phyloP scores from a whole-genome alignment of 208 protist species.

The Wallacemonas sp. region DNA sequence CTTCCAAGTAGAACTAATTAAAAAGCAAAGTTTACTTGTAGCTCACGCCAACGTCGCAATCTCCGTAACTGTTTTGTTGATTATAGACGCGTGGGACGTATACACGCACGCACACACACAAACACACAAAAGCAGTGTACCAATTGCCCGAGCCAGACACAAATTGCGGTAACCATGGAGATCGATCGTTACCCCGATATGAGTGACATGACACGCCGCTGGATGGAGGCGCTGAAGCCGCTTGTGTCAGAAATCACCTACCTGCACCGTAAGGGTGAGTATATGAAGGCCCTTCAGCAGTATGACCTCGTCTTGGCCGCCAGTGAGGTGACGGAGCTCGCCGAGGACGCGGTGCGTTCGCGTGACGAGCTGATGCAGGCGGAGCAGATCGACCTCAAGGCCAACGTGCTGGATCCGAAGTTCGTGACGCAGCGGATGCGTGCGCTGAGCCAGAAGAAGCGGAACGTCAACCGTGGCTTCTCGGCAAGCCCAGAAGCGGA shows the following conservation, averaged over 20 bases:
- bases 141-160: no score
- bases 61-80: no score
- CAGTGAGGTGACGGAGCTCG: slow-evolving; percentile 34
- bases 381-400: slow-evolving; percentile 21
- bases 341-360: slow-evolving; percentile 19
- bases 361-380: slow-evolving; percentile 35
- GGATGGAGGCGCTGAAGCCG: slow-evolving; percentile 18
- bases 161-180: slow-evolving; percentile 16
- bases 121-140: slow-evolving; percentile 7
- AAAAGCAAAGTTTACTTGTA: no score
- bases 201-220: slow-evolving; percentile 20
- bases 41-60: no score
- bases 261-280: slow-evolving; percentile 49
- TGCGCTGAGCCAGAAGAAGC: slow-evolving; percentile 17
- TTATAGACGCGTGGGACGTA: no score
- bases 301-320: slow-evolving; percentile 73
- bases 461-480: slow-evolving; percentile 9
- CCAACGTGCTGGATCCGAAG: slow-evolving; percentile 44
- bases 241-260: slow-evolving; percentile 20
- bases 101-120: not conserved
- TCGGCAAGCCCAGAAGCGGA: slow-evolving; percentile 6
- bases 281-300: slow-evolving; percentile 62
- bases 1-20: no score
- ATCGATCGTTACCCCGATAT: slow-evolving; percentile 24
- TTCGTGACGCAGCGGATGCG: slow-evolving; percentile 33